Base-by-base conservation (phyloP, 768 basidiomycete species). In the Podaxis sp. region DNA sequence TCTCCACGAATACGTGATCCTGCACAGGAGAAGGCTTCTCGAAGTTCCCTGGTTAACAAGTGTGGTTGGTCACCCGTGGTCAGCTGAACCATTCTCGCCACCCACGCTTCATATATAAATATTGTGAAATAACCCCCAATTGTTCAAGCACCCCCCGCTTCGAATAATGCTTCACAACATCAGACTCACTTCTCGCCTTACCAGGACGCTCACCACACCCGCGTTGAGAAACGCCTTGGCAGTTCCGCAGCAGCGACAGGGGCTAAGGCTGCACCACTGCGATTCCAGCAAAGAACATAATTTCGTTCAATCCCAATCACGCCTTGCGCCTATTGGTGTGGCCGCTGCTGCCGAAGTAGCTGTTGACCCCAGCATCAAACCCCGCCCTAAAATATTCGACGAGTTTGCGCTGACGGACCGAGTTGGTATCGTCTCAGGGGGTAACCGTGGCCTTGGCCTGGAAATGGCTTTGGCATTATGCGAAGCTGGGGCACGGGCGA, bases 391-490 rank as follows among this genome's bases (percentile, higher is more conserved):
- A 68, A 80, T 88, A 22, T 81, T 85, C 66, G 81, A 81, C 53
- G 85, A 87, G 65, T 88, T 85, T 72, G 79, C 82, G 0, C 77
- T 88, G 40, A 75, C 73, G 12, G 83, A 82, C 59, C 80, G 85
- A 2, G 85, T 88, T 3, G 85, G 78, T 8, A 77, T 89, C 47
- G 84, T 89, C 29, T 84, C 87, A 0, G 88, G 88, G 4, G 87
- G 80, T 0, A 84, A 87, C 64, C 75, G 87, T 36, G 88, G 91
- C 0, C 81, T 93, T 15, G 92, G 92, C 2, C 83, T 94, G n/a
- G 92, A 94, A 75, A 88, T 90, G 87, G 89, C 89, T 38, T 75
- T 92, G 58, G 84, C 86, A 3, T 75, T 93, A 46, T 82, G 82
- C 47, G 91, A 93, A 75, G 87, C 84, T 13, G 91, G 91, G 37